Percentiles rank a stretch among this genome's conserved stretches.
phyloP scores from a whole-genome alignment of 2,329 filamentous ascomycete species.

The Pseudogymnoascus sp. region DNA sequence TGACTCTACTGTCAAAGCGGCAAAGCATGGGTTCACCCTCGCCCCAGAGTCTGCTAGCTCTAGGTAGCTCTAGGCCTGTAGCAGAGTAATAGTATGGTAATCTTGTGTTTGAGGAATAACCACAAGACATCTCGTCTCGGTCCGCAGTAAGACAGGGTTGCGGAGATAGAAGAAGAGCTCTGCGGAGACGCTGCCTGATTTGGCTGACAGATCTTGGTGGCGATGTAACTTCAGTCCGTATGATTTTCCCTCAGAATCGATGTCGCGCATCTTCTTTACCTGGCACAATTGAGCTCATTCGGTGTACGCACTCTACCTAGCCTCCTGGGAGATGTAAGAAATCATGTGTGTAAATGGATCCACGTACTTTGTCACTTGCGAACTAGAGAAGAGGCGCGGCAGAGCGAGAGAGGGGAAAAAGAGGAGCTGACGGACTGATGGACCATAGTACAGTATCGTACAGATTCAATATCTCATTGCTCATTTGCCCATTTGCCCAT shows the following conservation, averaged over 20 bases:
- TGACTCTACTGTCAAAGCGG: conserved; percentile 4
- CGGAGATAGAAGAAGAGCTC: conserved; percentile 5
- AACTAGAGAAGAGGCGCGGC: not conserved
- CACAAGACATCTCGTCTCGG: not conserved
- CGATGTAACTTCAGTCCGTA: not conserved
- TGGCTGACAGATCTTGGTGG: not conserved
- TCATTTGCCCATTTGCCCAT: not conserved
- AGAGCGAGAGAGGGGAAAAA: conserved; percentile 3
- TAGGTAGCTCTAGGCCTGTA: not conserved
- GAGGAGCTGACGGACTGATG: conserved; percentile 7
- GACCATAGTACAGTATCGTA: not conserved
- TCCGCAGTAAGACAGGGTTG: conserved; percentile 7
- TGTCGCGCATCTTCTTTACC: conserved; percentile 2
- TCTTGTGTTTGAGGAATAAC: conserved; percentile 3
- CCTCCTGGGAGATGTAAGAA: conserved; percentile 1
- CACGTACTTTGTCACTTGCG: not conserved
- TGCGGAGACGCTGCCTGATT: conserved; percentile 1
- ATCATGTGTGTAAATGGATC: not conserved
- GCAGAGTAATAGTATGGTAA: not conserved
- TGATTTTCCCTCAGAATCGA: conserved; percentile 3
- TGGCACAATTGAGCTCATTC: not conserved
- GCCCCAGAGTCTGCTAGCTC: not conserved
- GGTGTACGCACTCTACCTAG: conserved; percentile 9
- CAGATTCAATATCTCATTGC: not conserved
- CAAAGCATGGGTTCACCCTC: conserved; percentile 6